Conservation (phyloP, 2,329 filamentous ascomycete species). For the Trichoderma hamatum region DNA sequence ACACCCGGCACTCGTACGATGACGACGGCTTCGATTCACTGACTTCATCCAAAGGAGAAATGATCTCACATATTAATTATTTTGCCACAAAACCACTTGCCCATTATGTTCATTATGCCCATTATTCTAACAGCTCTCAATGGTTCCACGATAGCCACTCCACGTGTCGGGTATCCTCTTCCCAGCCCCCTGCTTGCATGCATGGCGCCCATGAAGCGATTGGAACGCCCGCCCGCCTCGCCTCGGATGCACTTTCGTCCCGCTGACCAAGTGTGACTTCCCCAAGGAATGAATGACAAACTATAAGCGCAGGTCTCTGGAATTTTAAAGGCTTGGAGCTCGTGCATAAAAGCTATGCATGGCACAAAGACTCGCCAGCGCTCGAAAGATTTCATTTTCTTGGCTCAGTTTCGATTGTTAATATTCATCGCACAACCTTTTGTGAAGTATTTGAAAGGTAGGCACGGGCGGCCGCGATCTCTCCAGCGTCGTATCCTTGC, state of each 20-base stretch:
- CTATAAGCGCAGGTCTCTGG: not conserved
- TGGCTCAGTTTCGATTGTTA: not conserved
- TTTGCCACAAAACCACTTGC: not conserved
- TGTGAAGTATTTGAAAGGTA: constrained; percentile 61
- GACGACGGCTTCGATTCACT: constrained; percentile 1
- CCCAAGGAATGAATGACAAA: not conserved
- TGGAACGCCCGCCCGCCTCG: not conserved
- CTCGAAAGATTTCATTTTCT: not conserved
- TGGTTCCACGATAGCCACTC: constrained; percentile 6
- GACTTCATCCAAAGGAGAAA: constrained; percentile 1
- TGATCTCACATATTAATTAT: not conserved
- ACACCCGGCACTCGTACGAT: not conserved
- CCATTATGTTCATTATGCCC: not conserved
- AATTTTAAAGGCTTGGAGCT: not conserved
- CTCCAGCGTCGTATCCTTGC: constrained; percentile 72
- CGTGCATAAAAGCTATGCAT: not conserved
- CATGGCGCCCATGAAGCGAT: constrained; percentile 3
- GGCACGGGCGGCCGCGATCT: constrained; percentile 71
- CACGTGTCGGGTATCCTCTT: constrained; percentile 14
- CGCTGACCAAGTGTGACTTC: not conserved
- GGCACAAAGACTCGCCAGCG: not conserved
- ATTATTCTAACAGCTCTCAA: constrained; percentile 4
- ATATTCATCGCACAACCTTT: constrained; percentile 46
- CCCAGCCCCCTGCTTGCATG: not conserved
- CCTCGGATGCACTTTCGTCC: not conserved